Percentiles rank a stretch among this genome's conserved stretches.
Conservation (phyloP, 2,329 filamentous ascomycete genomes). For the Lecanoromycetidae sp. region DNA sequence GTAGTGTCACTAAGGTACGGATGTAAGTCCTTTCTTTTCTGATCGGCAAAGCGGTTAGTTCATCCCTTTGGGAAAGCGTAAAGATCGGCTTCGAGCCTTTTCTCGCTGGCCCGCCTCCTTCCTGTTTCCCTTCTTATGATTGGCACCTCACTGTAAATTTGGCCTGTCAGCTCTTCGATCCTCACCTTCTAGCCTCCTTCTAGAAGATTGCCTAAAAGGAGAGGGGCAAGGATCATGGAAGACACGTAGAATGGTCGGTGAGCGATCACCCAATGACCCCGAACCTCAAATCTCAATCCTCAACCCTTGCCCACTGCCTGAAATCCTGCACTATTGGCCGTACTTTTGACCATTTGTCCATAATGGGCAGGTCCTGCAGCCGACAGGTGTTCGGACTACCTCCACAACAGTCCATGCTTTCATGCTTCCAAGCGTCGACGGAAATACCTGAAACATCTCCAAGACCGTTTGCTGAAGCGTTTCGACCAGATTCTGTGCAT, state of each 20-base stretch:
- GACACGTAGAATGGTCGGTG: conserved; percentile 15
- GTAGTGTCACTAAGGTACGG: background rate
- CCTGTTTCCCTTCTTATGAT: background rate
- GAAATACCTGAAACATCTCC: conserved; percentile 15
- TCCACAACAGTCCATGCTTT: background rate
- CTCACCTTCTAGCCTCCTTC: conserved; percentile 13
- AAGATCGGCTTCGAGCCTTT: conserved; percentile 10
- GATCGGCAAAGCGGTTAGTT: conserved; percentile 13
- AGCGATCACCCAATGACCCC: background rate
- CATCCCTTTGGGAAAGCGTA: conserved; percentile 7
- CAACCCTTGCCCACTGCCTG: background rate
- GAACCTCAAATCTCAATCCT: background rate
- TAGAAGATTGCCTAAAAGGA: conserved; percentile 13
- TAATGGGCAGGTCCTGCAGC: background rate
- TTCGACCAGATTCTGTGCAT: conserved; percentile 10
- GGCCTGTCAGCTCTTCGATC: background rate
- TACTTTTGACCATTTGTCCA: background rate
- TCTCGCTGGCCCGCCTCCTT: background rate
- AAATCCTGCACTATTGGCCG: background rate
- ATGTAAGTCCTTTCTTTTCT: background rate
- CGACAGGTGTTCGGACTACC: background rate
- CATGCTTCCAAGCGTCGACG: conserved; percentile 1
- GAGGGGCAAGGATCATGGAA: conserved; percentile 11
- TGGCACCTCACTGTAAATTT: background rate
- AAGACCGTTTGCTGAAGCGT: conserved; percentile 1